A percentile compares a stretch with the other conserved stretches of the same genome.
Conservation (phyloP, 306 rosid species). For the Prunus campanulata region DNA sequence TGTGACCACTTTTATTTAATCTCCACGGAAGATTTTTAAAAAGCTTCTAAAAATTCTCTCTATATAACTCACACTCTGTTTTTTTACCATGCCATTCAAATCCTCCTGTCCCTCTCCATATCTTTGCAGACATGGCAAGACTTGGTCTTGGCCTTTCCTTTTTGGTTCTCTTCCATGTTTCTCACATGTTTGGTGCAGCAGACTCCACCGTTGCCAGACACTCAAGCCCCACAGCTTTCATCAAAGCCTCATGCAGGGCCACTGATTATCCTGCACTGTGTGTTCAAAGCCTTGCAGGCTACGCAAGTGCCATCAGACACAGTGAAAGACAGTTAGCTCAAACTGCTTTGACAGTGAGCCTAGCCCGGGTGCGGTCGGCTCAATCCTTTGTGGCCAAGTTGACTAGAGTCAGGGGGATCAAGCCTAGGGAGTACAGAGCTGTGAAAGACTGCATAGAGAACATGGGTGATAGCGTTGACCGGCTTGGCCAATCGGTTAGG, state of each 20-base stretch:
- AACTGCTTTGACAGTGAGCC: conserved; percentile 63
- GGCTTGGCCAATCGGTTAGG: conserved; percentile 48
- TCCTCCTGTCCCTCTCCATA: not conserved
- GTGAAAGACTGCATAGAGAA: conserved; percentile 76
- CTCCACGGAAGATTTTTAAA: not conserved
- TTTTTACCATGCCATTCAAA: not conserved
- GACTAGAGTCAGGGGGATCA: conserved; percentile 37
- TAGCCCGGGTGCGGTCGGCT: conserved; percentile 43
- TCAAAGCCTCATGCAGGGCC: conserved; percentile 55
- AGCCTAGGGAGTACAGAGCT: conserved; percentile 46
- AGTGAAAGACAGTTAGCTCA: conserved; percentile 58
- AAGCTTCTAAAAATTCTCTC: not conserved
- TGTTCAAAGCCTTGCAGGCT: conserved; percentile 41
- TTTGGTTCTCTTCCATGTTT: conserved; percentile 29
- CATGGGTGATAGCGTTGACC: conserved; percentile 60
- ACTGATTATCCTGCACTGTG: conserved; percentile 63
- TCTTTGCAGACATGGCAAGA: conserved; percentile 39
- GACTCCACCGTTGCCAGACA: conserved; percentile 16
- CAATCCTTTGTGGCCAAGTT: conserved; percentile 46
- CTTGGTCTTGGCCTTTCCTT: conserved; percentile 15
- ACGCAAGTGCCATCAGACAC: conserved; percentile 41
- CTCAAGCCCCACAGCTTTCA: conserved; percentile 42
- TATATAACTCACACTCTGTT: conserved; percentile 11
- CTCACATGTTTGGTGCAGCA: conserved; percentile 17
- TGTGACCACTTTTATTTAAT: conserved; percentile 10